Conservation (phyloP, 495 filamentous ascomycete genomes). For the Stereocaulon alpinum region DNA sequence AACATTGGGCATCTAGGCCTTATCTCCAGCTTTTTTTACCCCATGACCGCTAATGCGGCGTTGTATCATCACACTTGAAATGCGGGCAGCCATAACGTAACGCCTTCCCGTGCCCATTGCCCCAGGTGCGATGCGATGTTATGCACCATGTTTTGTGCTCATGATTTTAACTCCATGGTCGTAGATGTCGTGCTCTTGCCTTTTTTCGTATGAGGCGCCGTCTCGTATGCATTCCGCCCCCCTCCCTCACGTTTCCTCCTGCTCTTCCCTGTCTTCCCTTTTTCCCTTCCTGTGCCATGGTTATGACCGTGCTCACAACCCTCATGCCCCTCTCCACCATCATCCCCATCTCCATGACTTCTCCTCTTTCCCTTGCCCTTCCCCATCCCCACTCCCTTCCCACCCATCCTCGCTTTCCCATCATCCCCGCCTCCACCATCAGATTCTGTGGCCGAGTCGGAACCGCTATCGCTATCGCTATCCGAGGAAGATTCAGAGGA, state of each 20-base stretch:
- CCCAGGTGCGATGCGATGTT: background rate
- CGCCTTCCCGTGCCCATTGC: too few species aligned
- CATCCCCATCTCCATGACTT: conserved; percentile 26
- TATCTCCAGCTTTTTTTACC: too few species aligned
- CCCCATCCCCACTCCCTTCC: conserved; percentile 1
- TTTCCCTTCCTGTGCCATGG: conserved; percentile 25
- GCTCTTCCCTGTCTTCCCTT: conserved; percentile 16
- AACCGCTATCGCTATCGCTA: conserved; percentile 47
- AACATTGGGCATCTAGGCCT: too few species aligned
- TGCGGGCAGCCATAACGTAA: too few species aligned
- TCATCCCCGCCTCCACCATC: conserved; percentile 34
- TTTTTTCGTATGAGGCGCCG: conserved; percentile 45
- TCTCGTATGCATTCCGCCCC: conserved; percentile 86
- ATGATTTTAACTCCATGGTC: conserved; percentile 5
- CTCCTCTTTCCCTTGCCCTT: conserved; percentile 14
- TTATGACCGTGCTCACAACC: conserved; percentile 32
- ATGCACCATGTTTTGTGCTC: background rate
- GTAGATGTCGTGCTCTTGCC: background rate
- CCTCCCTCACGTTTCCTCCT: background rate
- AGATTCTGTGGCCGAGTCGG: conserved; percentile 24
- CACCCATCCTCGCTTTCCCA: conserved; percentile 18
- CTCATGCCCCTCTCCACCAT: conserved; percentile 30
- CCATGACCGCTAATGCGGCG: too few species aligned
- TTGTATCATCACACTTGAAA: too few species aligned
- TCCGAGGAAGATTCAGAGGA: conserved; percentile 61